Evolutionary conservation across 2,329 filamentous ascomycete species (phyloP), one percentile per base, ranked within the genome.

Genomic region (Xylaria polymorpha): DNA sequence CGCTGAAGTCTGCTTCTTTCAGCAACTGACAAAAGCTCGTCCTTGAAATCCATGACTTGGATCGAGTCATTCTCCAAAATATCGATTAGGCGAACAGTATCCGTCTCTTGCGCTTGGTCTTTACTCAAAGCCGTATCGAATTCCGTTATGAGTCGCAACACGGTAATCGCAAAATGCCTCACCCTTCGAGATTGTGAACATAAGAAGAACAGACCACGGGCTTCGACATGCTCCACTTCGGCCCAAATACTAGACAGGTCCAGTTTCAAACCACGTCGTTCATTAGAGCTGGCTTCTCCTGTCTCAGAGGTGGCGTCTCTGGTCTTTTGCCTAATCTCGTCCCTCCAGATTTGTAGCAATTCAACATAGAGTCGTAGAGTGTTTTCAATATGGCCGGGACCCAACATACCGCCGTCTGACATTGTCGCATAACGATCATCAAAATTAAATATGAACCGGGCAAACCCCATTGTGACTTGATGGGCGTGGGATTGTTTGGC

Each of bases 391-490:
- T 99, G 96, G 4, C 91, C 93, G 41, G 93, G 91, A 0, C 95
- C 96, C 29, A 99, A 89, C 91, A 99, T 96, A 2, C 96, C 96
- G 39, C 97, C 96, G 77, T 99, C 96, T 10, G 94, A 97, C 90
- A 98, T 98, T 39, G 96, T 98, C 0, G 95, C 94, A 79, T 99
- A 99, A 29, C 94, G 90, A 73, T 97, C 94, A 79, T 99, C 97
- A 79, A 98, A 99, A 74, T 96, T 97, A 83, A 99, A 99, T 62
- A 99, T 99, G 81, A 98, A 99, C 32, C 94, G 88, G 44, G 96
- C 93, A 81, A 99, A 99, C 0, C 96, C 95, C 81, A 97, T 97
- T 0, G 94, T 97, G 3, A 99, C 96, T 79, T 96, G 93, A 74
- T 99, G 94, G 0, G 96, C 94, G 80, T 97, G 92, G 8, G 92